Conservation (phyloP, 176 grass and related monocot genomes). For the Avena eriantha region DNA sequence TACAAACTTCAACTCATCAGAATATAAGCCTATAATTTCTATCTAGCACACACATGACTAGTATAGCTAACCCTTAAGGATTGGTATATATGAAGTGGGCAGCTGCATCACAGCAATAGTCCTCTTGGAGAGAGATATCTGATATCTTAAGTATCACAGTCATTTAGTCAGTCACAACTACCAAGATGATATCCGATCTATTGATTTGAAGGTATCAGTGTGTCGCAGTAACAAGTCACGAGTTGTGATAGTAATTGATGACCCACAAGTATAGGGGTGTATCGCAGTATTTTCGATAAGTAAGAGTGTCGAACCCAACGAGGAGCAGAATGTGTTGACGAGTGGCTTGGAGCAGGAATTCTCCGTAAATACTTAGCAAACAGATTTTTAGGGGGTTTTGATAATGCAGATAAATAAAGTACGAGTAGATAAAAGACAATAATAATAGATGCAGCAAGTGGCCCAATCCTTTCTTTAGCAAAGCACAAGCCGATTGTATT, state of each 20-base stretch:
- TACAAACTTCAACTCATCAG: slow-evolving; percentile 14
- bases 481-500: no score
- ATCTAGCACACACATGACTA: slow-evolving; percentile 12
- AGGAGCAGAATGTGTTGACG: no score
- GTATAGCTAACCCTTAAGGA: background rate
- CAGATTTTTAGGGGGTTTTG: no score
- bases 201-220: background rate
- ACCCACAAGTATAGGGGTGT: no score
- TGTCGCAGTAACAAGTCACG: background rate
- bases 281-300: no score
- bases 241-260: background rate
- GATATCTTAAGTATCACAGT: slow-evolving; percentile 3
- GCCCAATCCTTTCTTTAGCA: no score
- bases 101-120: background rate
- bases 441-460: no score
- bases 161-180: background rate
- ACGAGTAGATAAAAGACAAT: no score
- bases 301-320: no score
- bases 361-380: no score
- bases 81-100: background rate
- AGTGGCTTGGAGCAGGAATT: no score
- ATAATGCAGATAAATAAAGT: no score
- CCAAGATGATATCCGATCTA: slow-evolving; percentile 10
- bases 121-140: slow-evolving; percentile 19
- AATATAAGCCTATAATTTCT: background rate